Evolutionary conservation across 805 yeast genomes (phyloP).

Genomic region (Yarrowia sp.): DNA sequence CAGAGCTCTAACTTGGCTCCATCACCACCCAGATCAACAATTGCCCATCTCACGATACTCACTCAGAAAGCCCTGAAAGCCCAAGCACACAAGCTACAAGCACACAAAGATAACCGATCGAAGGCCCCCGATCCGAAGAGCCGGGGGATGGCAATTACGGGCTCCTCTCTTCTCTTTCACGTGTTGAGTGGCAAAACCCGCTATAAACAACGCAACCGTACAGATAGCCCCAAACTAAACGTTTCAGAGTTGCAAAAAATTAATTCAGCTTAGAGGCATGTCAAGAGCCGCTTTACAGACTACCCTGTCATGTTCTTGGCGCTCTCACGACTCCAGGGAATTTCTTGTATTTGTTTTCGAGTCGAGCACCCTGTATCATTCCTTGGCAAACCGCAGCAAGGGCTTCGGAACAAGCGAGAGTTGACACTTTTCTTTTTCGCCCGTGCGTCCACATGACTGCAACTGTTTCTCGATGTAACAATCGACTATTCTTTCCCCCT

Average conservation of each 20-base stretch:
- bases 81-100: no score
- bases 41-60: neutral
- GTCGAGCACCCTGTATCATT: no score
- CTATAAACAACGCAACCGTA: neutral
- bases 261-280: neutral
- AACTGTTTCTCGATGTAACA: neutral
- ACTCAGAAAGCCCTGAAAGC: neutral
- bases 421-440: constrained; percentile 7
- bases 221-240: neutral
- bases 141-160: no score
- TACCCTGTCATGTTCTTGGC: no score
- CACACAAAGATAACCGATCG: neutral
- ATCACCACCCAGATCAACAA: neutral
- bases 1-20: fast-evolving
- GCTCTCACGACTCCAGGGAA: no score
- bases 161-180: neutral
- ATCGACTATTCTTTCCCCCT: neutral
- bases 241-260: constrained; percentile 5
- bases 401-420: neutral
- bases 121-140: no score
- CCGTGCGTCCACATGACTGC: constrained; percentile 12
- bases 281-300: no score
- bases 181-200: neutral
- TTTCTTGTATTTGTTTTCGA: no score
- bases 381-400: neutral